Evolutionary conservation across 176 grass and related monocot species (phyloP).

Genomic region (Oryza glaberrima): DNA sequence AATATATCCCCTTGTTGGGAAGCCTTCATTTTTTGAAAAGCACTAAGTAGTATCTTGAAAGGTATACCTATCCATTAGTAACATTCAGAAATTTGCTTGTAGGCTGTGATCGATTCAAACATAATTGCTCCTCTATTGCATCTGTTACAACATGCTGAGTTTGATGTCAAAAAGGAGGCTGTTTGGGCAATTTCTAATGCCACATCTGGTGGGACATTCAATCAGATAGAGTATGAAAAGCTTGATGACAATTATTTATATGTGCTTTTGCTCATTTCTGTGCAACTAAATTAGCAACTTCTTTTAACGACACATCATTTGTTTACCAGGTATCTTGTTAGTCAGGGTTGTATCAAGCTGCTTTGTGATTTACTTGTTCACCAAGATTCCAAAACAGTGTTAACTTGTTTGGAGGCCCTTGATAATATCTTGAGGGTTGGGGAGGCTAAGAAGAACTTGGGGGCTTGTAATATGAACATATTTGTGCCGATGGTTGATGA

Average conservation of each 20-base stretch:
- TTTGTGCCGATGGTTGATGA: conserved; percentile 66
- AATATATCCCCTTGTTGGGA: not conserved
- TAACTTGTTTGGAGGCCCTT: conserved; percentile 60
- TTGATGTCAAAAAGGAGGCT: conserved; percentile 56
- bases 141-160: conserved; percentile 48
- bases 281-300: conserved; percentile 1
- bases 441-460: conserved; percentile 38
- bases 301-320: not conserved
- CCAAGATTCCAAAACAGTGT: conserved; percentile 44
- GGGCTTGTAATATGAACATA: conserved; percentile 48
- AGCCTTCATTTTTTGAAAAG: not conserved
- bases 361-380: conserved; percentile 61
- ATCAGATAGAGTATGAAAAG: conserved; percentile 56
- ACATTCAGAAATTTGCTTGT: conserved; percentile 14
- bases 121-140: conserved; percentile 49
- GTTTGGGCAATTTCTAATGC: conserved; percentile 58
- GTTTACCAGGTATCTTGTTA: conserved; percentile 54
- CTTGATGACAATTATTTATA: conserved; percentile 27
- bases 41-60: not conserved
- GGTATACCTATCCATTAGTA: not conserved
- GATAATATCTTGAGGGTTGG: conserved; percentile 66
- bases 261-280: conserved; percentile 8
- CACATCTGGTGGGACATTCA: conserved; percentile 43
- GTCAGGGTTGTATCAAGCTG: conserved; percentile 62
- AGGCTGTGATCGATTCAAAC: conserved; percentile 60